Evolutionary conservation across 805 yeast genomes (phyloP).

Genomic region (Candida incommunis): DNA sequence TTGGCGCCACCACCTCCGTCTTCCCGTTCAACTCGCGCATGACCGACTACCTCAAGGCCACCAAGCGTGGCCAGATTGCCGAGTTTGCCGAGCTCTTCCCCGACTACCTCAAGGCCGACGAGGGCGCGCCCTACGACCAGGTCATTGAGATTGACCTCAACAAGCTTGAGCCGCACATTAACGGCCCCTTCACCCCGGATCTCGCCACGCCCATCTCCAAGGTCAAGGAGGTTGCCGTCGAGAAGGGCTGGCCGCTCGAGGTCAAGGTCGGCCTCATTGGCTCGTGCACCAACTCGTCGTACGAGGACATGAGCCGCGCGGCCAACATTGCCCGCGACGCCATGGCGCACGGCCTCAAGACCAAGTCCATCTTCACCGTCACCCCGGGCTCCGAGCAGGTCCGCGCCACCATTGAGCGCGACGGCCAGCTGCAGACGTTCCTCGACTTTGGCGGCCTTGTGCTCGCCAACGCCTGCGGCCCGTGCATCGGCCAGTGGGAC

Average conservation of each 20-base stretch:
- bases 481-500: constrained; percentile 99
- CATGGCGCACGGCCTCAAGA: constrained; percentile 75
- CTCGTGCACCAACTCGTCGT: constrained; percentile 96
- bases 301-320: constrained; percentile 96
- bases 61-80: constrained; percentile 75
- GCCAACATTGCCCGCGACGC: constrained; percentile 89
- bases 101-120: constrained; percentile 69
- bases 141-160: constrained; percentile 79
- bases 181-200: constrained; percentile 98
- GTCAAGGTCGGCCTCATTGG: constrained; percentile 94
- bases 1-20: constrained; percentile 95
- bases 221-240: constrained; percentile 67
- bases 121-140: constrained; percentile 89
- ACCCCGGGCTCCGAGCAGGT: constrained; percentile 98
- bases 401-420: constrained; percentile 95
- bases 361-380: constrained; percentile 84
- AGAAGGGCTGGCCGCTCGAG: constrained; percentile 84
- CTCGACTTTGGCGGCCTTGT: constrained; percentile 88
- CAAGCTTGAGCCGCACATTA: constrained; percentile 87
- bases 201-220: constrained; percentile 88
- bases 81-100: constrained; percentile 60
- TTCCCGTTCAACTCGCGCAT: constrained; percentile 93
- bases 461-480: constrained; percentile 97
- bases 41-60: constrained; percentile 74
- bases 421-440: constrained; percentile 81